These are phyloP conservation scores for Penicillium palitans DNA, from an alignment of 2,329 filamentous ascomycete species.

Conservation along the genomic window DNA sequence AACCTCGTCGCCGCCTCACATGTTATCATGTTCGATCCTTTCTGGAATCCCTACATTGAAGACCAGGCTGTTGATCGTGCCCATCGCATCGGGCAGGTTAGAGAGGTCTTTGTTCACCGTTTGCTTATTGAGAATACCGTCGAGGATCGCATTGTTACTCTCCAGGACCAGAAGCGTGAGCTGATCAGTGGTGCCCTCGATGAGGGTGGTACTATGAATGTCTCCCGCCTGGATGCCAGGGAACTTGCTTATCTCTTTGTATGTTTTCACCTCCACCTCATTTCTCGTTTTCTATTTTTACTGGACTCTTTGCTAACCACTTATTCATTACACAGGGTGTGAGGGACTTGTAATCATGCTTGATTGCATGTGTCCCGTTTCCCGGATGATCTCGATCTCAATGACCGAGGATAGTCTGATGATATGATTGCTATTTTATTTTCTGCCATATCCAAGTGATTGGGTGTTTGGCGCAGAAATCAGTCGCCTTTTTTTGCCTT, in stretches of 20 bases:
- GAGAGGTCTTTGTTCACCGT: conserved; percentile 74
- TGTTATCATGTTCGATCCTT: conserved; percentile 88
- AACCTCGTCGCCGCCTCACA: conserved; percentile 81
- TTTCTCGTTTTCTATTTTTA: not conserved
- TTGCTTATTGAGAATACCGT: conserved; percentile 76
- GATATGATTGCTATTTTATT: not conserved
- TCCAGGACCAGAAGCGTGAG: conserved; percentile 76
- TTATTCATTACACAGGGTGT: conserved; percentile 22
- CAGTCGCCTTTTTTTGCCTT: not conserved
- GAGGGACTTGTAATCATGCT: conserved; percentile 2
- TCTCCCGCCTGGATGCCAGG: conserved; percentile 64
- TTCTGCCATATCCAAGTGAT: not conserved
- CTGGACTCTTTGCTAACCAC: conserved; percentile 9
- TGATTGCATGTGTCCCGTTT: not conserved
- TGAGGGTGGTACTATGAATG: conserved; percentile 66
- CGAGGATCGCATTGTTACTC: conserved; percentile 77
- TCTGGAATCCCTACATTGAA: conserved; percentile 93
- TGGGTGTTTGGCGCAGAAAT: not conserved
- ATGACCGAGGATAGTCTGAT: not conserved
- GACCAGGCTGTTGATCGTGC: conserved; percentile 89
- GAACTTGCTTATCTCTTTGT: conserved; percentile 73
- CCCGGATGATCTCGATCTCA: not conserved
- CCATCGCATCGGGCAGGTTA: conserved; percentile 79
- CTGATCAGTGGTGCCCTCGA: conserved; percentile 79
- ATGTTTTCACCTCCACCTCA: conserved; percentile 17